A percentile compares a stretch with the other conserved stretches of the same genome.
Evolutionary conservation across 2,329 filamentous ascomycete genomes (phyloP).

Genomic region (Trichoderma arundinaceum): DNA sequence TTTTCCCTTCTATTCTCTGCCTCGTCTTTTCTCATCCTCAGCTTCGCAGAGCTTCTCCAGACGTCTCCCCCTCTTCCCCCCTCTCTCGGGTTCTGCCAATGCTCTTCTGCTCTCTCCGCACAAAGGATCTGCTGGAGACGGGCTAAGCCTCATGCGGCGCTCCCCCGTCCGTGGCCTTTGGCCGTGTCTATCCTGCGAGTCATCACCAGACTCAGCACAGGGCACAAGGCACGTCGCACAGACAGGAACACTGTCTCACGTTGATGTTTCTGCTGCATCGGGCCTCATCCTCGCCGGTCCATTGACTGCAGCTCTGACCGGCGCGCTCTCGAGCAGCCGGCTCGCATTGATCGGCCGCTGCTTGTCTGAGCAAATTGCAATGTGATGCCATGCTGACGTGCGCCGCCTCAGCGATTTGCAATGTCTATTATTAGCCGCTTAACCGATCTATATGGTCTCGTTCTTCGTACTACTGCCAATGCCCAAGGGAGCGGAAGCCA

Average conservation of each 20-base stretch:
- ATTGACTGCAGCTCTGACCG: neutral
- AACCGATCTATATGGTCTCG: no score
- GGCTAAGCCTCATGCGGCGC: conserved; percentile 24
- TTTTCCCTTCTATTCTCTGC: conserved; percentile 2
- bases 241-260: conserved; percentile 17
- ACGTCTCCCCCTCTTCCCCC: conserved; percentile 14
- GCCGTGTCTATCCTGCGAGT: conserved; percentile 25
- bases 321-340: neutral
- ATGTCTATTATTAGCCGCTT: neutral
- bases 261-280: neutral
- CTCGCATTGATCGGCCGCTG: conserved; percentile 9
- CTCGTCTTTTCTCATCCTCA: conserved; percentile 14
- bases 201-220: conserved; percentile 27
- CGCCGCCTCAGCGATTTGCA: conserved; percentile 17
- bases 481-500: no score
- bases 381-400: conserved; percentile 33
- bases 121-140: conserved; percentile 9
- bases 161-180: neutral
- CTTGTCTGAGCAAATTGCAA: conserved; percentile 15
- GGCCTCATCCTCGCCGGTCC: no score
- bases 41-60: conserved; percentile 31
- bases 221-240: conserved; percentile 1
- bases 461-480: no score
- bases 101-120: neutral
- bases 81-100: neutral